phyloP scores from a whole-genome alignment of 768 basidiomycete species.

The Mycena albidolilacea region DNA sequence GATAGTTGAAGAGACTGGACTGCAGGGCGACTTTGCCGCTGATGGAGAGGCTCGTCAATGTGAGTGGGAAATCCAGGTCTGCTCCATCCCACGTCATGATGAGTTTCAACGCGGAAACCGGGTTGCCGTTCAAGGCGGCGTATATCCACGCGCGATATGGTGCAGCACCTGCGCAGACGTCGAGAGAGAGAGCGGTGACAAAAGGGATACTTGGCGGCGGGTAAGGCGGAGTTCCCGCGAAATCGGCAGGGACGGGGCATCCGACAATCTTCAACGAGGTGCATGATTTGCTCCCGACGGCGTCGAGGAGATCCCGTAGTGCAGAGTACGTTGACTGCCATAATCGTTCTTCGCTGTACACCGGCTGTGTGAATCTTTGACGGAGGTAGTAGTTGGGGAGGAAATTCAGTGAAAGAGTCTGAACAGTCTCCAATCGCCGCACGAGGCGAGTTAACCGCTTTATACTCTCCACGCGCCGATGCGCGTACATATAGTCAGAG shows the following conservation, averaged over 20 bases:
- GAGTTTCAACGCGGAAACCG: conserved; percentile 2
- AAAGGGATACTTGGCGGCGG: neutral
- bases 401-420: conserved; percentile 10
- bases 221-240: too few species aligned
- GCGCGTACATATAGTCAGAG: neutral
- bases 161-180: neutral
- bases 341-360: neutral
- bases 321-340: conserved; percentile 14
- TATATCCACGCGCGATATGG: conserved; percentile 13
- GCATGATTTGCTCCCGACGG: neutral
- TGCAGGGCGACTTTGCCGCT: neutral
- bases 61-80: neutral
- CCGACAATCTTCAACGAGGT: conserved; percentile 12
- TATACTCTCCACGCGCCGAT: neutral
- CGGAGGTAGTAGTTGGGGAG: neutral
- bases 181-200: neutral
- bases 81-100: neutral
- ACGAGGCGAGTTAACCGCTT: conserved; percentile 12
- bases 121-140: neutral
- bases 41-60: neutral
- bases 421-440: conserved; percentile 3
- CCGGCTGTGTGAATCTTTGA: neutral
- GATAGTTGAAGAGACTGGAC: neutral
- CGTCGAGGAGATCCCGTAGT: neutral
- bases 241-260: neutral